These are phyloP conservation scores for Mangifera indica DNA, from an alignment of 345 rosid genomes.

Conservation along the genomic window DNA sequence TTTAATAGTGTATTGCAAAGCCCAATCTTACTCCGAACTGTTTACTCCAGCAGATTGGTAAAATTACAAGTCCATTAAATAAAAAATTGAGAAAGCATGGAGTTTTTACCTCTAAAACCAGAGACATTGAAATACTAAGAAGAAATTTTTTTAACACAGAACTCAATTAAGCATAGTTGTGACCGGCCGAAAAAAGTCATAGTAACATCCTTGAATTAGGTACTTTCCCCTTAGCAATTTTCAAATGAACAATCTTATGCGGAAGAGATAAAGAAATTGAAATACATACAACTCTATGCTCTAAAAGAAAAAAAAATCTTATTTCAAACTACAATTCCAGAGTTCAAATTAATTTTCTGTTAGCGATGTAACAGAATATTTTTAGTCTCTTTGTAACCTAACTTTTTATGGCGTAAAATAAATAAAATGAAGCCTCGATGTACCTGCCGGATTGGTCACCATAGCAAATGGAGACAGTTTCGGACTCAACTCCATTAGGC, in stretches of 20 bases:
- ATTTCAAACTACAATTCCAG: background rate
- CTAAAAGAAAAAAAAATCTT: background rate
- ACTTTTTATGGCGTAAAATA: background rate
- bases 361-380: no score
- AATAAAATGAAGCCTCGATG: background rate
- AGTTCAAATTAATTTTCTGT: background rate
- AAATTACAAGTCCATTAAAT: background rate
- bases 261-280: background rate
- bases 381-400: no score
- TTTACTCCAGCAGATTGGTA: no score
- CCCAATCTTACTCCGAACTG: background rate
- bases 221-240: background rate
- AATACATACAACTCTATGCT: background rate
- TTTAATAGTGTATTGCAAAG: background rate
- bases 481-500: conserved; percentile 43
- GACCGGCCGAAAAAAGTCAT: background rate
- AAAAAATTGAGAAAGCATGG: background rate
- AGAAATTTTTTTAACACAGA: background rate
- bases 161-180: background rate
- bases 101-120: background rate
- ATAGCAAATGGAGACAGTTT: conserved; percentile 44
- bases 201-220: background rate
- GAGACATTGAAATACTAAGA: background rate
- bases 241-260: background rate
- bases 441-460: conserved; percentile 50